Conservation (phyloP, 768 basidiomycete species). For the Tylopilus cervinicoccineus region DNA sequence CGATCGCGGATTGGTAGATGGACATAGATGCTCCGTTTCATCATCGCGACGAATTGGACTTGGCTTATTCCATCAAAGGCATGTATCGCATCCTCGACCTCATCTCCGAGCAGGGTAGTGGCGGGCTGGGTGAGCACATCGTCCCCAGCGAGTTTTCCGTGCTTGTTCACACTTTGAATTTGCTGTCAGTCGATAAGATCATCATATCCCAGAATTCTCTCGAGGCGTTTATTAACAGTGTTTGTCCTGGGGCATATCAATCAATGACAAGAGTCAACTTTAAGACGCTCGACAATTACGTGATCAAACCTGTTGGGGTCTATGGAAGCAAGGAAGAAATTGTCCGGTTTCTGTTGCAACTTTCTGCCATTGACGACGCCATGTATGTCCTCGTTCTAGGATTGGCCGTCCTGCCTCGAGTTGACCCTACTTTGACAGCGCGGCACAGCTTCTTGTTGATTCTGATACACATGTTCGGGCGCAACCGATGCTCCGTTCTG, state of each 20-base stretch:
- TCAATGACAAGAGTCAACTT: slow-evolving; percentile 58
- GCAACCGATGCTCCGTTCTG: slow-evolving; percentile 19
- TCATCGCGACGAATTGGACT: slow-evolving; percentile 16
- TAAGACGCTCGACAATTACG: slow-evolving; percentile 41
- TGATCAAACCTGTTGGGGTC: slow-evolving; percentile 49
- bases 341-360: slow-evolving; percentile 38
- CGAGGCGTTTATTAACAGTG: slow-evolving; percentile 41
- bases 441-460: slow-evolving; percentile 13
- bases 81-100: slow-evolving; percentile 53
- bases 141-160: neutral
- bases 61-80: slow-evolving; percentile 35
- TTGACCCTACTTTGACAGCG: slow-evolving; percentile 2
- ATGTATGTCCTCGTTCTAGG: slow-evolving; percentile 33
- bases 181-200: slow-evolving; percentile 53
- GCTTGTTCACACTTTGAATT: neutral
- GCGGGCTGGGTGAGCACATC: slow-evolving; percentile 44
- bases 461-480: slow-evolving; percentile 1
- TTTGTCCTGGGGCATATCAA: slow-evolving; percentile 48
- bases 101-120: slow-evolving; percentile 46
- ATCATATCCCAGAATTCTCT: slow-evolving; percentile 54
- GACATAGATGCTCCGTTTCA: slow-evolving; percentile 5
- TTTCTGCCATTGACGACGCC: slow-evolving; percentile 34
- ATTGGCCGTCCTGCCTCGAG: neutral
- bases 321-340: slow-evolving; percentile 56
- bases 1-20: slow-evolving; percentile 16